Percentiles rank a stretch among this genome's conserved stretches.
Conservation (phyloP, 257 asterid species). For the Oldenlandia corymbosa region DNA sequence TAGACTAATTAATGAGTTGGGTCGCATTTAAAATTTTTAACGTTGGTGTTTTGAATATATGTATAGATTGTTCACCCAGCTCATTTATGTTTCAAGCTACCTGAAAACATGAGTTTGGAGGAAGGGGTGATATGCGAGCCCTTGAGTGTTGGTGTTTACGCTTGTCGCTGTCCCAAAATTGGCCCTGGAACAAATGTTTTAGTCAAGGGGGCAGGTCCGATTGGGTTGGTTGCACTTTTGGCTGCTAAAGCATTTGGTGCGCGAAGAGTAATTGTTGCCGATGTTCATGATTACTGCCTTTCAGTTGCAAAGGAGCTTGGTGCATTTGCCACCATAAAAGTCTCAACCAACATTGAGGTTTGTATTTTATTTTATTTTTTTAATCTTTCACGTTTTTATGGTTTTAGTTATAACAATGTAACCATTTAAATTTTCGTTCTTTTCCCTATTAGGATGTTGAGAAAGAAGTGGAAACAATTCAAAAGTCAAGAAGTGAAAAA, state of each 20-base stretch:
- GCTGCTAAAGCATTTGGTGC: conserved; percentile 76
- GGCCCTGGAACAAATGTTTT: conserved; percentile 63
- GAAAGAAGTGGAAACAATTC: too few relatives aligned
- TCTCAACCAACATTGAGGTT: conserved; percentile 37
- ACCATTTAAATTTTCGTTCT: too few relatives aligned
- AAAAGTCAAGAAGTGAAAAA: too few relatives aligned
- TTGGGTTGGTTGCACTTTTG: conserved; percentile 62
- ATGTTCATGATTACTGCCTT: conserved; percentile 56
- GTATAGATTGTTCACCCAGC: conserved; percentile 85
- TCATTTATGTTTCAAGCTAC: conserved; percentile 62
- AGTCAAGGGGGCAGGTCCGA: conserved; percentile 77
- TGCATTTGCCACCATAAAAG: conserved; percentile 56
- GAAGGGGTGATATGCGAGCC: conserved; percentile 95
- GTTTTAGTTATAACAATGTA: too few relatives aligned
- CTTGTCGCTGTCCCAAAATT: conserved; percentile 67
- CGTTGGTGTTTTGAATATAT: too few relatives aligned
- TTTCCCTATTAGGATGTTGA: too few relatives aligned
- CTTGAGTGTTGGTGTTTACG: conserved; percentile 71
- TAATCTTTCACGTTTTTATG: too few relatives aligned
- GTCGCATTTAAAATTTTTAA: too few relatives aligned
- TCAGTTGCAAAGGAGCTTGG: conserved; percentile 64
- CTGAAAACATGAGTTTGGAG: conserved; percentile 65
- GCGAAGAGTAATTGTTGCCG: conserved; percentile 57
- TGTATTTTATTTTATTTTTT: too few relatives aligned
- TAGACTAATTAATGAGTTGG: too few relatives aligned